Evolutionary conservation across 1,284 basidiomycete species (phyloP).

Genomic region (Xanthoconium separans): DNA sequence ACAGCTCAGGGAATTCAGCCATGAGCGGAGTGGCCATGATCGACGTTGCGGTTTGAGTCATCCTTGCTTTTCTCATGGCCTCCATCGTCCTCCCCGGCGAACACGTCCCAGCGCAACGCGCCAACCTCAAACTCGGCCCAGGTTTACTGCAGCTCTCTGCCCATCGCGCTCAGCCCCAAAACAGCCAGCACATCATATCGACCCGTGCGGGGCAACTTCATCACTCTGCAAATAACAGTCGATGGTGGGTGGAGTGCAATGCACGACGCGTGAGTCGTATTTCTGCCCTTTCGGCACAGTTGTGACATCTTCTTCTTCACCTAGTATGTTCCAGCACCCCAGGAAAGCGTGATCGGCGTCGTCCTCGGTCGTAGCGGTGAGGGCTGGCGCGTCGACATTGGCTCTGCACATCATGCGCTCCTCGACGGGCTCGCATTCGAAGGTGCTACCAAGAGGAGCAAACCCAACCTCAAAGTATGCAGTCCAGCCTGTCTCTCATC

Average conservation of each 20-base stretch:
- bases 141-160: constrained; percentile 55
- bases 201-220: constrained; percentile 68
- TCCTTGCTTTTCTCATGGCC: constrained; percentile 39
- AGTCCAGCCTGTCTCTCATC: not conserved
- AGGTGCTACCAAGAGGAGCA: constrained; percentile 81
- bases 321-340: constrained; percentile 83
- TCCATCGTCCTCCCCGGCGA: constrained; percentile 68
- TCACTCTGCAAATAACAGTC: constrained; percentile 67
- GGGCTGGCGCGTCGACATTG: constrained; percentile 82
- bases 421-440: constrained; percentile 84
- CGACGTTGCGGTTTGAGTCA: constrained; percentile 7
- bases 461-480: constrained; percentile 76
- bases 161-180: constrained; percentile 18
- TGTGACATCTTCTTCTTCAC: not conserved
- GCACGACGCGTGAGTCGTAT: constrained; percentile 58
- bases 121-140: constrained; percentile 78
- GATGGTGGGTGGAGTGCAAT: constrained; percentile 83
- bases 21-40: constrained; percentile 44
- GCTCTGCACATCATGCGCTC: constrained; percentile 71
- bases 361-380: constrained; percentile 72
- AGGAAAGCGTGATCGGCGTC: constrained; percentile 78
- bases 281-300: not conserved
- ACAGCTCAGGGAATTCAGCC: constrained; percentile 68
- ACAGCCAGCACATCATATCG: constrained; percentile 47
- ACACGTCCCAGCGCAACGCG: constrained; percentile 62